Conservation (phyloP, 768 basidiomycete species). For the Sutorius australiensis region DNA sequence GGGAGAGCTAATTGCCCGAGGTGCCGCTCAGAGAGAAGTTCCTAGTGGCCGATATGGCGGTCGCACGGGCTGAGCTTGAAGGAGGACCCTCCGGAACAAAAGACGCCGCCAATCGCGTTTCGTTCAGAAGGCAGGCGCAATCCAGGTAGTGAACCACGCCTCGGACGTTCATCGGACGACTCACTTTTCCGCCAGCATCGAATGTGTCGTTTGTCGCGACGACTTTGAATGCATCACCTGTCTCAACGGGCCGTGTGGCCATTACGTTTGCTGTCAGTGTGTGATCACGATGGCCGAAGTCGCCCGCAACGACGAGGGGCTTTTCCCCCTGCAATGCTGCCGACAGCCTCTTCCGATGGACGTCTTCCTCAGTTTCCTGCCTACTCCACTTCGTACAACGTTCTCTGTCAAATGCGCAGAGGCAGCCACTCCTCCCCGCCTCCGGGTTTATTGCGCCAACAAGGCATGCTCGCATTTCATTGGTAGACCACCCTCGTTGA, state of each 20-base stretch:
- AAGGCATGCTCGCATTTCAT: conserved; percentile 51
- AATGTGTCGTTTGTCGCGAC: conserved; percentile 43
- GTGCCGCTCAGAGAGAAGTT: conserved; percentile 8
- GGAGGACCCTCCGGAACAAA: background rate
- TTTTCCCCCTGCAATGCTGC: conserved; percentile 53
- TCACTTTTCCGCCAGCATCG: conserved; percentile 13
- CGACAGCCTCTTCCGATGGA: conserved; percentile 33
- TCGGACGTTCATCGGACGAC: background rate
- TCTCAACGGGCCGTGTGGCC: conserved; percentile 41
- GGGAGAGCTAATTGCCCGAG: background rate
- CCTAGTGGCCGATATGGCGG: conserved; percentile 4
- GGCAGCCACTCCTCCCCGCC: conserved; percentile 38
- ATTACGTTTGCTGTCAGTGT: conserved; percentile 48
- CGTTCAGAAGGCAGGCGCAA: background rate
- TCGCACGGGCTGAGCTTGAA: background rate
- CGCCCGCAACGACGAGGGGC: conserved; percentile 45
- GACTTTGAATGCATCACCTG: conserved; percentile 12
- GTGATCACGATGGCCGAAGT: conserved; percentile 38
- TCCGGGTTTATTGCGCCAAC: conserved; percentile 49
- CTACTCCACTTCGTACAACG: conserved; percentile 20
- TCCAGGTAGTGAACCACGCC: background rate
- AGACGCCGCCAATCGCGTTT: background rate
- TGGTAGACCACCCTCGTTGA: conserved; percentile 34
- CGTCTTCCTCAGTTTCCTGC: conserved; percentile 31
- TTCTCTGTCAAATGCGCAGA: conserved; percentile 46